Percentiles rank a stretch among this genome's conserved stretches.
These are phyloP conservation scores for Lentinula aciculospora DNA, from an alignment of 768 basidiomycete genomes.

Conservation along the genomic window DNA sequence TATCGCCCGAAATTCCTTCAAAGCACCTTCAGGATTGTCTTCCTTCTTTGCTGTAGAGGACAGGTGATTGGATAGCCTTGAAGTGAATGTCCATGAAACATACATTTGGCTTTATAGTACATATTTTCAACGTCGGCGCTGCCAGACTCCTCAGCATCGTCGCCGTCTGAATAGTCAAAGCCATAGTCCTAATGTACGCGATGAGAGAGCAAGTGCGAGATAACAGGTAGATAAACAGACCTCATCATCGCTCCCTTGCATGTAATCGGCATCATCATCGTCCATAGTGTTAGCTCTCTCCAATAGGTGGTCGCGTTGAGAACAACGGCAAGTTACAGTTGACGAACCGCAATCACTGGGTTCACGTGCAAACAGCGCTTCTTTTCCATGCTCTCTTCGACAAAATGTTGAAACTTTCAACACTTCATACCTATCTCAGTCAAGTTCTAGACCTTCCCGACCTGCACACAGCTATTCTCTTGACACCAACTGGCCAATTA, in stretches of 20 bases:
- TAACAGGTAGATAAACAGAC: slow-evolving; percentile 28
- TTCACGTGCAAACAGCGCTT: background rate
- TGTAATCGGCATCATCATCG: slow-evolving; percentile 92
- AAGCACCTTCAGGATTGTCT: slow-evolving; percentile 86
- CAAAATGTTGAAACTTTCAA: slow-evolving; percentile 65
- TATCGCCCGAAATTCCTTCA: slow-evolving; percentile 85
- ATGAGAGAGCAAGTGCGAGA: slow-evolving; percentile 5
- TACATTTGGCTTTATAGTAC: slow-evolving; percentile 97
- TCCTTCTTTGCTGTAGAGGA: slow-evolving; percentile 77
- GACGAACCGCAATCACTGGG: too few species aligned
- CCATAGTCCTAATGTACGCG: slow-evolving; percentile 70
- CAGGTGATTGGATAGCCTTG: background rate
- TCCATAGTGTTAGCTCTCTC: slow-evolving; percentile 66
- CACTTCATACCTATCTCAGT: slow-evolving; percentile 58
- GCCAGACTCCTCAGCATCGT: slow-evolving; percentile 73
- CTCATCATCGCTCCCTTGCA: slow-evolving; percentile 87
- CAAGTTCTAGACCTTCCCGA: slow-evolving; percentile 54
- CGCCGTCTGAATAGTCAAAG: slow-evolving; percentile 94
- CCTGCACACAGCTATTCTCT: slow-evolving; percentile 65
- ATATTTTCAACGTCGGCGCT: slow-evolving; percentile 94
- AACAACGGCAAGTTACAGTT: background rate
- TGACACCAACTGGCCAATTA: slow-evolving; percentile 72
- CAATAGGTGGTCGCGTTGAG: background rate
- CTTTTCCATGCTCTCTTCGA: slow-evolving; percentile 10
- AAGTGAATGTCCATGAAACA: slow-evolving; percentile 19